Percentiles rank a stretch among this genome's conserved stretches.
Evolutionary conservation across 2,329 filamentous ascomycete genomes (phyloP).

Genomic region (Paecilomyces dactylethromorphus): DNA sequence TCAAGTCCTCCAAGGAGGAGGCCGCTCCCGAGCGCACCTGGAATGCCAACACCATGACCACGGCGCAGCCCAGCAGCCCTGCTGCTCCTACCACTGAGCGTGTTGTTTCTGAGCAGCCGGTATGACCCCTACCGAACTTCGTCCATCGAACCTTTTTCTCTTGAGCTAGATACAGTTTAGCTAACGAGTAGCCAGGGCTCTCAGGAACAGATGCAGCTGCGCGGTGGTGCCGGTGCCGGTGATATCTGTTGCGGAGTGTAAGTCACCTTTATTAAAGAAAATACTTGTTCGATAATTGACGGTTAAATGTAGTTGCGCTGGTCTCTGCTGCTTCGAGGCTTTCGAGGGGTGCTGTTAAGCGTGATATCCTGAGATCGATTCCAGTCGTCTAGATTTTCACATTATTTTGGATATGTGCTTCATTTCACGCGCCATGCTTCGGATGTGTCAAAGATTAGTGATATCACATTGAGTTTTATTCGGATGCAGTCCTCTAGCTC

Average conservation of each 20-base stretch:
- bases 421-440: background rate
- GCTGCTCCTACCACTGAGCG: conserved; percentile 17
- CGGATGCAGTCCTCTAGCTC: background rate
- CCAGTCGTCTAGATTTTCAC: background rate
- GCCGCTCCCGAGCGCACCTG: conserved; percentile 14
- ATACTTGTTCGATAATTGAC: background rate
- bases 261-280: conserved; percentile 4
- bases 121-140: conserved; percentile 8
- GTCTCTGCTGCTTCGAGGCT: conserved; percentile 24
- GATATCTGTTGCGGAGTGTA: conserved; percentile 27
- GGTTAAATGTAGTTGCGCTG: conserved; percentile 16
- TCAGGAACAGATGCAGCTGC: conserved; percentile 21
- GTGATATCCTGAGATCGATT: conserved; percentile 12
- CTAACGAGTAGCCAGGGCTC: conserved; percentile 4
- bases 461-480: background rate
- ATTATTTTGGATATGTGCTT: background rate
- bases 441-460: background rate
- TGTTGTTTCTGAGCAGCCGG: conserved; percentile 19
- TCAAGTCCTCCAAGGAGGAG: conserved; percentile 23
- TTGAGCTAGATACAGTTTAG: background rate
- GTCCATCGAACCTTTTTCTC: background rate
- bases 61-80: conserved; percentile 26
- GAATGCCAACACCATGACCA: conserved; percentile 25
- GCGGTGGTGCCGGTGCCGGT: conserved; percentile 22
- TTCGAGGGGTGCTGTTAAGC: conserved; percentile 25